Percentiles rank a stretch among this genome's conserved stretches.
These are phyloP conservation scores for Penicillium sp. DNA, from an alignment of 2,329 filamentous ascomycete species.

Conservation along the genomic window DNA sequence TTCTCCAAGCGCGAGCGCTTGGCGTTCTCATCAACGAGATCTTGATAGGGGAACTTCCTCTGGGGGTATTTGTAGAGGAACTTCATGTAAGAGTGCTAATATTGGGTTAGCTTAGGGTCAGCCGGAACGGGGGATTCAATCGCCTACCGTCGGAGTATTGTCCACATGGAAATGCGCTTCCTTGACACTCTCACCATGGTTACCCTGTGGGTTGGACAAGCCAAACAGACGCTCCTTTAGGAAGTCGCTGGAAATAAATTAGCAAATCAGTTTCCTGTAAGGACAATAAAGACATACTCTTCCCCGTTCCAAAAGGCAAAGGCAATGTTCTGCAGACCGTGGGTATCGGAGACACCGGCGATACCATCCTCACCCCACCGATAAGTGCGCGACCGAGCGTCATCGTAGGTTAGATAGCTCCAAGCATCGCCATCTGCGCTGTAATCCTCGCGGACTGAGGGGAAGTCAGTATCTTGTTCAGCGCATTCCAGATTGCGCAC, in stretches of 20 bases:
- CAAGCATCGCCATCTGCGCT: constrained; percentile 87
- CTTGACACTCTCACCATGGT: constrained; percentile 96
- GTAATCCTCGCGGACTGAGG: constrained; percentile 85
- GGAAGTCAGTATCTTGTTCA: neutral
- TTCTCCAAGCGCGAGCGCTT: constrained; percentile 72
- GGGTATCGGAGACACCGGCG: constrained; percentile 90
- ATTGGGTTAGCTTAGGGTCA: constrained; percentile 1
- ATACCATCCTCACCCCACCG: constrained; percentile 98
- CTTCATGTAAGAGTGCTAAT: constrained; percentile 96
- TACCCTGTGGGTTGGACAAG: constrained; percentile 92
- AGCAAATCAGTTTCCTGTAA: neutral
- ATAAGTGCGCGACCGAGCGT: constrained; percentile 84
- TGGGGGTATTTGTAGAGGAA: constrained; percentile 98
- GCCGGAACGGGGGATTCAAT: neutral
- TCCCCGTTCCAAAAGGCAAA: constrained; percentile 98
- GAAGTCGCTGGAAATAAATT: constrained; percentile 64
- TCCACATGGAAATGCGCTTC: constrained; percentile 96
- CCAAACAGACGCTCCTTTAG: constrained; percentile 95
- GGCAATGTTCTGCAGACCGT: constrained; percentile 86
- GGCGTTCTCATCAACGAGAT: constrained; percentile 82
- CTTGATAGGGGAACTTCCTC: constrained; percentile 85
- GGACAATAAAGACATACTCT: constrained; percentile 63
- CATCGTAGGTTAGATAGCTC: constrained; percentile 94
- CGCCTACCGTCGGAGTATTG: constrained; percentile 73
- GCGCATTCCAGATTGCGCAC: neutral